A percentile compares a stretch with the other conserved stretches of the same genome.
These are phyloP conservation scores for Candolleomyces eurysporus DNA, from an alignment of 768 basidiomycete genomes.

Conservation along the genomic window DNA sequence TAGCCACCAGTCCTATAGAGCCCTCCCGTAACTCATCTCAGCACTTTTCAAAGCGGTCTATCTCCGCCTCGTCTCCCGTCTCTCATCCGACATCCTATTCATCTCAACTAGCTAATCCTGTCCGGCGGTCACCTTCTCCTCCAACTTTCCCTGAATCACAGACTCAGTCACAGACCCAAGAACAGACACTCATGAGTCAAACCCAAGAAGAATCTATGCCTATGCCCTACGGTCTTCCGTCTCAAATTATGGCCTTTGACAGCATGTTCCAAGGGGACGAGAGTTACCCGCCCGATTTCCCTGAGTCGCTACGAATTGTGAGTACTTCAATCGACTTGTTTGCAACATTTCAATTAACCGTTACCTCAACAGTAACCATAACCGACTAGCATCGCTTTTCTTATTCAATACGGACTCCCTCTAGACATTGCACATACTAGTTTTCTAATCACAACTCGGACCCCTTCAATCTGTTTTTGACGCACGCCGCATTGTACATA, in stretches of 20 bases:
- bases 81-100: too few species aligned
- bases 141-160: too few species aligned
- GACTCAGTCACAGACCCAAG: not conserved
- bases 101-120: too few species aligned
- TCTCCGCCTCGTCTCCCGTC: too few species aligned
- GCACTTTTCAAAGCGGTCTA: too few species aligned
- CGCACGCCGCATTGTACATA: not conserved
- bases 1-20: too few species aligned
- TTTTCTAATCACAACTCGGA: not conserved
- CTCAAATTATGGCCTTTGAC: not conserved
- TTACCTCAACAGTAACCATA: not conserved
- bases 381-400: not conserved
- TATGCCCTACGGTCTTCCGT: not conserved
- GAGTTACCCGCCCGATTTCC: conserved; percentile 11
- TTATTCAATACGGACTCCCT: not conserved
- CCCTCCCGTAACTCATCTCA: too few species aligned
- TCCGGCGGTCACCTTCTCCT: too few species aligned
- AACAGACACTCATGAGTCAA: not conserved
- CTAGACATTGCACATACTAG: not conserved
- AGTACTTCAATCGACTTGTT: not conserved
- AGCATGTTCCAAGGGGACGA: conserved; percentile 8
- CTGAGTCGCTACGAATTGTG: conserved; percentile 10
- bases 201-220: not conserved
- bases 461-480: not conserved
- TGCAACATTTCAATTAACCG: too few species aligned